phyloP scores from a whole-genome alignment of 106 monocot species.

The Apostasia shenzhenica region DNA sequence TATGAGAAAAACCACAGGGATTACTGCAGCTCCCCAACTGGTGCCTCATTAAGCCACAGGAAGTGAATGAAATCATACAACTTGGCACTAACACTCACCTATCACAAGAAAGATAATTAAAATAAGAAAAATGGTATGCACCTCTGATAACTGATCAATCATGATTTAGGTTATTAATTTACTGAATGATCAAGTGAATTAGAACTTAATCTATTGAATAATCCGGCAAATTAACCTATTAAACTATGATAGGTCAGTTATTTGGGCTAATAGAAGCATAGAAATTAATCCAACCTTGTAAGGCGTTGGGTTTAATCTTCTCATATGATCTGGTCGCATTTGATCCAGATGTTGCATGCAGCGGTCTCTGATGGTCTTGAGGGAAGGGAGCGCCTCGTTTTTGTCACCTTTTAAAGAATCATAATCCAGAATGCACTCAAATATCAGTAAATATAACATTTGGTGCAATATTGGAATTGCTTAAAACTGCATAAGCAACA shows the following conservation, averaged over 20 bases:
- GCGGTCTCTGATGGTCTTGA: conserved; percentile 49
- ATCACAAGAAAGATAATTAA: neutral
- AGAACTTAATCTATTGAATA: no score
- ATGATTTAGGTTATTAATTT: no score
- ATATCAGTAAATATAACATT: no score
- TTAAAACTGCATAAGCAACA: no score
- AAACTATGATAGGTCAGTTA: no score
- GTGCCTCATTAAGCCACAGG: conserved; percentile 92
- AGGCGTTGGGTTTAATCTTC: conserved; percentile 88
- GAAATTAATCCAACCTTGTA: conserved; percentile 51
- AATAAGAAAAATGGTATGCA: neutral
- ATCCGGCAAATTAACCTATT: no score
- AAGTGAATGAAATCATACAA: conserved; percentile 94
- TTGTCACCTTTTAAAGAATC: conserved; percentile 25
- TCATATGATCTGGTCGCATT: conserved; percentile 85
- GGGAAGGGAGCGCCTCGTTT: conserved; percentile 58
- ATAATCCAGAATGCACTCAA: neutral
- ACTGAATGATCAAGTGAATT: no score
- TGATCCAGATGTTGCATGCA: conserved; percentile 62
- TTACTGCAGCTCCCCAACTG: conserved; percentile 81
- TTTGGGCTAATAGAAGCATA: no score
- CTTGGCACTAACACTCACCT: conserved; percentile 90
- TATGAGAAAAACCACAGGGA: neutral
- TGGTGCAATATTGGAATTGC: no score
- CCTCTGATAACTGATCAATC: no score